Conservation (phyloP, 2,329 filamentous ascomycete genomes). For the Onygenales sp. region DNA sequence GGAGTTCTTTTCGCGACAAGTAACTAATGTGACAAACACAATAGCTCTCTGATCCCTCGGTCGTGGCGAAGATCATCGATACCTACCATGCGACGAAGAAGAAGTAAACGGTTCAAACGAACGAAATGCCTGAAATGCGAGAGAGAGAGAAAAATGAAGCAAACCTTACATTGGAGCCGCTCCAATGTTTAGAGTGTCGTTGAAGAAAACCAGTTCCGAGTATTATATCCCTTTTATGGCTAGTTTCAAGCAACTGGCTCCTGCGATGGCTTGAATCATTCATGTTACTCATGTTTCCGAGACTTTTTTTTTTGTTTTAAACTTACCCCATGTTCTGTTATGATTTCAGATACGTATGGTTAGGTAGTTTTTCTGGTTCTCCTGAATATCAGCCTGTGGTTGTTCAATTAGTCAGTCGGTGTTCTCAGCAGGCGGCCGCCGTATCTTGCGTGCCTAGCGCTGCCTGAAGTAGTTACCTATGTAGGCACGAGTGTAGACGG, state of each 20-base stretch:
- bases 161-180: background rate
- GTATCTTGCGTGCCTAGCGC: too few relatives aligned
- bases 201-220: background rate
- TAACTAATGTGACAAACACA: background rate
- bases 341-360: background rate
- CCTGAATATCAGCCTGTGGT: background rate
- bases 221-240: background rate
- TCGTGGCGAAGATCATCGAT: slow-evolving; percentile 83
- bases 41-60: slow-evolving; percentile 76
- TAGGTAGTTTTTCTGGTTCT: background rate
- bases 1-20: background rate
- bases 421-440: background rate
- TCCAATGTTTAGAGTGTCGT: background rate
- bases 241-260: background rate
- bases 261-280: background rate
- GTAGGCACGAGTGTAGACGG: too few relatives aligned
- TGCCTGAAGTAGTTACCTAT: too few relatives aligned
- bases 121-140: background rate
- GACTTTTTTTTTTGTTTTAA: background rate
- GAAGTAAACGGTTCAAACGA: slow-evolving; percentile 20
- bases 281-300: background rate
- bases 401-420: background rate
- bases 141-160: background rate
- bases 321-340: background rate
- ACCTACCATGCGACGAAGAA: slow-evolving; percentile 53